These are phyloP conservation scores for Sphaerulina populicola DNA, from an alignment of 2,329 filamentous ascomycete genomes.

Conservation along the genomic window DNA sequence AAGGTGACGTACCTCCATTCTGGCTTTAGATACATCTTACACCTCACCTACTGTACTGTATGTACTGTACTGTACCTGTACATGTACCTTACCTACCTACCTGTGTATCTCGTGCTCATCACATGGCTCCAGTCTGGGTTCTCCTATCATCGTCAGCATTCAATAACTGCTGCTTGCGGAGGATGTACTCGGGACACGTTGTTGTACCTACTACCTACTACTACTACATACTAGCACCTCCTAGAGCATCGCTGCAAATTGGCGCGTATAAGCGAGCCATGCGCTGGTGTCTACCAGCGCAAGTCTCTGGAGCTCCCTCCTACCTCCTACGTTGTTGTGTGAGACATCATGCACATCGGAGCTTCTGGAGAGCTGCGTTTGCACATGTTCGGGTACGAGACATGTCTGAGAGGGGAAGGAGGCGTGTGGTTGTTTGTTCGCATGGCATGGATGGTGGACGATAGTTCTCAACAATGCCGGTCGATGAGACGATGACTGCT, in stretches of 20 bases:
- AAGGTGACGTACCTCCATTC: not conserved
- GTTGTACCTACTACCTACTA: too few relatives aligned
- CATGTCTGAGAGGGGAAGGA: not conserved
- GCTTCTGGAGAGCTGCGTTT: not conserved
- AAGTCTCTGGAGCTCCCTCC: not conserved
- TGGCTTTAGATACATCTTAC: too few relatives aligned
- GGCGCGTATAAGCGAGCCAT: conserved; percentile 1
- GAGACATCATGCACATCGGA: not conserved
- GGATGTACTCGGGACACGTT: too few relatives aligned
- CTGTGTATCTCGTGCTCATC: not conserved
- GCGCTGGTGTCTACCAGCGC: not conserved
- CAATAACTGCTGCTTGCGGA: not conserved
- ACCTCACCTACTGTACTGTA: too few relatives aligned
- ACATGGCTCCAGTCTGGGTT: not conserved
- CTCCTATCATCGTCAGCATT: not conserved
- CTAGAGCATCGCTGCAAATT: not conserved
- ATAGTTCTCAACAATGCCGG: not conserved
- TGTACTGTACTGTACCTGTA: too few relatives aligned
- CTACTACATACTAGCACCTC: too few relatives aligned
- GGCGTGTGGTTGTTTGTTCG: not conserved
- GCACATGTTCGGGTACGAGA: not conserved
- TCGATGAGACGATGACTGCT: not conserved
- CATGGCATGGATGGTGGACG: not conserved
- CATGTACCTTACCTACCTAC: not conserved
- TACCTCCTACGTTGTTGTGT: not conserved